Evolutionary conservation across 2,329 filamentous ascomycete species (phyloP).

Genomic region (Colletotrichum siamense): DNA sequence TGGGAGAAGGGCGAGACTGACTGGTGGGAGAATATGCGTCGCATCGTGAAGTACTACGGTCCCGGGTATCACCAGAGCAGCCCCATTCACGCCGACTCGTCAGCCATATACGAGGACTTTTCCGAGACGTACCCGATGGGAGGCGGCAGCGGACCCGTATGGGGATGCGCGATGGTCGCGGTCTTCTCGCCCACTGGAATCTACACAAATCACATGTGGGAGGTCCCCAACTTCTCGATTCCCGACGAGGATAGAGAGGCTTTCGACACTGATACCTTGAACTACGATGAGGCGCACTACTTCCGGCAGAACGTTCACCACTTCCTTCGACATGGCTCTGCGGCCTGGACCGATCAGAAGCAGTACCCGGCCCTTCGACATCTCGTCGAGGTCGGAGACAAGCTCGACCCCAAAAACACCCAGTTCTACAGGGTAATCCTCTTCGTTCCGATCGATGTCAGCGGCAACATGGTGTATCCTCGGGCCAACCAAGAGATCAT

Average conservation of each 20-base stretch:
- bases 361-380: not conserved
- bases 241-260: not conserved
- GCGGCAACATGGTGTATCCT: not conserved
- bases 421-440: slow-evolving; percentile 13
- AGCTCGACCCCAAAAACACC: not conserved
- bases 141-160: slow-evolving; percentile 20
- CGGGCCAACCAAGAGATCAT: not conserved
- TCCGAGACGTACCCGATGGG: not conserved
- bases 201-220: slow-evolving; percentile 22
- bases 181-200: slow-evolving; percentile 12
- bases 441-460: not conserved
- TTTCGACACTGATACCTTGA: not conserved
- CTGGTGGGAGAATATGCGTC: slow-evolving; percentile 23
- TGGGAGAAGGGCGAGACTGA: slow-evolving; percentile 4
- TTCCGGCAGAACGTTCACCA: slow-evolving; percentile 6
- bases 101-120: not conserved
- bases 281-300: not conserved
- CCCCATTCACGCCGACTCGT: not conserved
- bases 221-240: slow-evolving; percentile 16
- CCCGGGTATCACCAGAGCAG: not conserved
- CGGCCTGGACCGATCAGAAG: not conserved
- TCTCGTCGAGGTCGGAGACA: not conserved
- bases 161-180: slow-evolving; percentile 21
- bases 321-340: not conserved
- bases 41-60: slow-evolving; percentile 9